Percentiles rank a stretch among this genome's conserved stretches.
These are phyloP conservation scores for Centella asiatica DNA, from an alignment of 129 eudicot species.

Conservation along the genomic window DNA sequence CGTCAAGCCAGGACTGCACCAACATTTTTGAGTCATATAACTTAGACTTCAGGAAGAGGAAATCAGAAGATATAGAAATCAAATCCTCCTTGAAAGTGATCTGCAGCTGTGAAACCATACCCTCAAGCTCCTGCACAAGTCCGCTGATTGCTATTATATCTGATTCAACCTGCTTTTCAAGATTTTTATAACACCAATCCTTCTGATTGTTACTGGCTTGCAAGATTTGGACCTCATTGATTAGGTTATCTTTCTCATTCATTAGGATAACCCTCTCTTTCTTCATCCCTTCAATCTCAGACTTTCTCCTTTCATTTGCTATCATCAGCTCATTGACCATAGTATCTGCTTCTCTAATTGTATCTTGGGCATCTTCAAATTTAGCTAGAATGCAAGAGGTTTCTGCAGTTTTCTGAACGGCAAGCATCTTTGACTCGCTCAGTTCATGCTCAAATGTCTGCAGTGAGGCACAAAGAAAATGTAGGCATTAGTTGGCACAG, in stretches of 20 bases:
- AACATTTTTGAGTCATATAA: constrained; percentile 34
- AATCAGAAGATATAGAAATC: constrained; percentile 32
- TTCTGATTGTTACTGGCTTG: constrained; percentile 26
- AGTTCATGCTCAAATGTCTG: constrained; percentile 73
- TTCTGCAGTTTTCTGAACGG: constrained; percentile 68
- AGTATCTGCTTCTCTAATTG: constrained; percentile 77
- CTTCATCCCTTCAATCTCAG: constrained; percentile 42
- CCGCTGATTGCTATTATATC: constrained; percentile 37
- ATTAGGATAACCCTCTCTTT: constrained; percentile 26
- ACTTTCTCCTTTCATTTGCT: constrained; percentile 74
- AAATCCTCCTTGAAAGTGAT: constrained; percentile 31
- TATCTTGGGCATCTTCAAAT: constrained; percentile 77
- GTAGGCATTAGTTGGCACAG: neutral
- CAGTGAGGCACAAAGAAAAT: neutral
- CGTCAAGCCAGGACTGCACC: constrained; percentile 62
- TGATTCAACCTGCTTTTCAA: constrained; percentile 31
- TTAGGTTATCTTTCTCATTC: constrained; percentile 34
- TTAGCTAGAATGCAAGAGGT: constrained; percentile 61
- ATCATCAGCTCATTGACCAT: constrained; percentile 78
- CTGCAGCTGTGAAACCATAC: constrained; percentile 37
- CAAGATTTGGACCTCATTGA: constrained; percentile 33
- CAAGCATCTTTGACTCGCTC: constrained; percentile 51
- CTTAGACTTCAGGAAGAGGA: constrained; percentile 43
- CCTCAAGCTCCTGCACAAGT: constrained; percentile 51
- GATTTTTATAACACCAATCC: constrained; percentile 21